phyloP scores from a whole-genome alignment of 108 stramenopile genomes.

The Skeletonema tropicum region DNA sequence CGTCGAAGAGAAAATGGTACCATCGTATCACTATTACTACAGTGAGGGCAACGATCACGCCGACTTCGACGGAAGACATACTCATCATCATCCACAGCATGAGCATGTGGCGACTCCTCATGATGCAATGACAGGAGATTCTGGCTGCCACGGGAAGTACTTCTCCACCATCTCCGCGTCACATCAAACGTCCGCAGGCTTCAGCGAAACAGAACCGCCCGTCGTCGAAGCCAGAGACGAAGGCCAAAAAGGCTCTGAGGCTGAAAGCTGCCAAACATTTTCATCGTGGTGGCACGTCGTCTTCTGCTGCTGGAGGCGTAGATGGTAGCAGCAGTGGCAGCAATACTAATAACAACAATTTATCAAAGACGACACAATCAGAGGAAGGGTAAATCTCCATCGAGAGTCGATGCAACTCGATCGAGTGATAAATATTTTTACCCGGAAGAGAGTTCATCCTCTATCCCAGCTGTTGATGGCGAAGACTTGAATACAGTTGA shows the following conservation, averaged over 20 bases:
- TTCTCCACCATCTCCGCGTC: slow-evolving; percentile 1
- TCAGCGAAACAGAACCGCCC: neutral
- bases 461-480: neutral
- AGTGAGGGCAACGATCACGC: slow-evolving; percentile 27
- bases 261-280: slow-evolving; percentile 17
- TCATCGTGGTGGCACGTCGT: slow-evolving; percentile 4
- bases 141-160: slow-evolving; percentile 19
- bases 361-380: neutral
- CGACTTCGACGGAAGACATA: neutral
- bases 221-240: neutral
- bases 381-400: neutral
- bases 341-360: neutral
- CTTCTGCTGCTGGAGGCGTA: neutral
- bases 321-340: neutral
- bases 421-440: neutral
- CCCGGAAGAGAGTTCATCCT: neutral
- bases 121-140: slow-evolving; percentile 37
- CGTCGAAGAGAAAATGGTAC: neutral
- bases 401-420: neutral
- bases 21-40: neutral
- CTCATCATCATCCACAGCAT: slow-evolving; percentile 8
- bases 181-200: neutral
- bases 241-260: slow-evolving; percentile 17
- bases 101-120: slow-evolving; percentile 16
- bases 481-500: neutral